Evolutionary conservation across 139 green algal species (phyloP), one percentile per base, ranked within the genome.

Genomic region (Pleodorina starrii): DNA sequence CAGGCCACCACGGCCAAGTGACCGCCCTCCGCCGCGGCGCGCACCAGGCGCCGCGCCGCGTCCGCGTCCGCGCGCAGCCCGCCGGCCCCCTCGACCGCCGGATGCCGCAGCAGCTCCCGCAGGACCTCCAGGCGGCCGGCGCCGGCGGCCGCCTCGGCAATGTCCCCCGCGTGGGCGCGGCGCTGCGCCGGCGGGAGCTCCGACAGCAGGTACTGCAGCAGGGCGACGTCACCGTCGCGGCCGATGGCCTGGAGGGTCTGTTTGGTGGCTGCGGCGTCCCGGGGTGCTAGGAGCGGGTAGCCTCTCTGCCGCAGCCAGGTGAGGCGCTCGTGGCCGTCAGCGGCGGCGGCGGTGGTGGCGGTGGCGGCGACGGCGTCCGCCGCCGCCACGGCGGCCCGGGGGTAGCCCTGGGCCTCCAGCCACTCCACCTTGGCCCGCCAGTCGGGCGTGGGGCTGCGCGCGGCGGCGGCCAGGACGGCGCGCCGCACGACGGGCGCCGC

Each of bases 341-440:
- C 32, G 32, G 32, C 12, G 32, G 32, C 32, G 6, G 66, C 35
- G 6, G 35, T 10, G n/a, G 16, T 25, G 5, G 23, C 12, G 66
- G 2, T n/a, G 38, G 40, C 42, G 40, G 7, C 17, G 9, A 29
- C n/a, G 19, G 35, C 19, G 35, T 14, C 12, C 19, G n/a, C 32
- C 11, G 1, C 38, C 17, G 51, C 51, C 17, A 16, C 46, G 12
- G 35, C n/a, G 69, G n/a, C 12, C 19, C 36, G 35, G 32, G 19
- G 69, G 36, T 17, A 76, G 72, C 68, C 68, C 42, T 36, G 72
- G 17, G 17, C 17, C 42, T 36, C 40, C 72, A 79, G 72, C 72
- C 72, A 79, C 19, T 38, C 11, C 16, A 79, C 72, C 40, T 79
- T 79, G 40, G 40, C 72, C 19, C 40, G 72, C 72, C 72, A 79